Evolutionary conservation across 1,284 basidiomycete genomes (phyloP).

Genomic region (Coniophora puteana): DNA sequence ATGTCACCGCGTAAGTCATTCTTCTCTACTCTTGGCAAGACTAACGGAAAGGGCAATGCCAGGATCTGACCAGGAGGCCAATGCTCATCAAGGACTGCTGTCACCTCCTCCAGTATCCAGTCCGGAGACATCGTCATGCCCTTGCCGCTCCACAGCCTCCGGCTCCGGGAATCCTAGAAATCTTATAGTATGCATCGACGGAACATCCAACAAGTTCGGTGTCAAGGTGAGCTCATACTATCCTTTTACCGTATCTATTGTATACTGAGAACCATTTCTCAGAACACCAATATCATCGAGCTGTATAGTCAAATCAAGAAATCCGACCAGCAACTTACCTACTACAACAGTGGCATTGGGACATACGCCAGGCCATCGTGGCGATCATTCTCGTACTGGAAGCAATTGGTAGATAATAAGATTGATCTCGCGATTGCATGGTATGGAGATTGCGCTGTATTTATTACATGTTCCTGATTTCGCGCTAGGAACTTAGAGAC

Average conservation of each 20-base stretch:
- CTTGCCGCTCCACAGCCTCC: too few species aligned
- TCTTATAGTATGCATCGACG: too few species aligned
- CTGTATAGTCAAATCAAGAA: conserved; percentile 30
- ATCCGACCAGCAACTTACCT: conserved; percentile 26
- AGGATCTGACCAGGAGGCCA: too few species aligned
- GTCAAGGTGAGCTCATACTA: conserved; percentile 18
- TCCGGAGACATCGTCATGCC: too few species aligned
- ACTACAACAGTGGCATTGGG: conserved; percentile 35
- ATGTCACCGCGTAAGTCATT: too few species aligned
- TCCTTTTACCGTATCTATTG: not conserved
- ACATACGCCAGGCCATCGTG: conserved; percentile 21
- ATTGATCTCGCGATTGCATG: not conserved
- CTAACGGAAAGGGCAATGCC: too few species aligned
- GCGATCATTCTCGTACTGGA: conserved; percentile 17
- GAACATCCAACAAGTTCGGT: conserved; percentile 33
- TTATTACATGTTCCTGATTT: not conserved
- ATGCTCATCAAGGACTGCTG: too few species aligned
- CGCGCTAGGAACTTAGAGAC: conserved; percentile 26
- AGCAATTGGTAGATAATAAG: conserved; percentile 27
- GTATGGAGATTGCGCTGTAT: not conserved
- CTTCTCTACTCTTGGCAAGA: too few species aligned
- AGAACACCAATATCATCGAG: conserved; percentile 36
- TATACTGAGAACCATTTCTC: not conserved
- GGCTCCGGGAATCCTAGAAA: too few species aligned
- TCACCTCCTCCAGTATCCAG: too few species aligned